Base-by-base conservation (phyloP, 202 grass and related monocot species). In the Carex sylvatica region DNA sequence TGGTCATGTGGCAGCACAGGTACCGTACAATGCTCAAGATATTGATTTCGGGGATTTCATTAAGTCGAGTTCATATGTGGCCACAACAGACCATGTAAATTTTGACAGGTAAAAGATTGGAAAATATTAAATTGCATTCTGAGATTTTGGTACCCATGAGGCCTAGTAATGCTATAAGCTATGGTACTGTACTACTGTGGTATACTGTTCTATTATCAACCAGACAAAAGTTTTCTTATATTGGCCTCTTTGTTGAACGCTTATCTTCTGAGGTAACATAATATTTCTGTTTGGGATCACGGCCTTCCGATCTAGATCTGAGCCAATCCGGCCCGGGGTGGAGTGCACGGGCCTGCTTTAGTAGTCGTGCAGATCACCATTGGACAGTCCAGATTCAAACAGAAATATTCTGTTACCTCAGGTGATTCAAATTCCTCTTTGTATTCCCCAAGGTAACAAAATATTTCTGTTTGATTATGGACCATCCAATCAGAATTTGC, bases 11-110 rank as follows among this genome's bases (percentile, higher is more conserved):
- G 78, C 75, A 59, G 78, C 42, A 86, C 70, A 42, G 55, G 71
- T 38, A 20, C 38, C 72, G 61, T 71, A 84, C 84, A 24, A 74
- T 74, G 28, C 79, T 6, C 36, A 42, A 79, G 83, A 70, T 30
- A 72, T 88, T 38, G 85, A 89, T n/a, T 91, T 84, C 63, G 87
- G 77, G 4, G 79, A 69, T 60, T 82, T 80, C 78, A n/a, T 79
- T 67, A 81, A 75, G 35, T 83, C 51, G 35, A 47, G 58, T 87
- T 85, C 80, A 63, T 86, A 85, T 23, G 61, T 72, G 30, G 38
- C 61, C 47, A 42, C 70, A 49, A 73, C 36, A 51, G 80, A 78
- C 80, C 52, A 70, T 78, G 30, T 13, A 13, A 36, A 78, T 6
- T 38, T 38, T 59, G 53, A 60, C 53, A 59, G 74, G 74, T 78